Percentiles rank a stretch among this genome's conserved stretches.
These are phyloP conservation scores for Acanthamoeba castellanii DNA, from an alignment of 208 protist genomes.

Conservation along the genomic window DNA sequence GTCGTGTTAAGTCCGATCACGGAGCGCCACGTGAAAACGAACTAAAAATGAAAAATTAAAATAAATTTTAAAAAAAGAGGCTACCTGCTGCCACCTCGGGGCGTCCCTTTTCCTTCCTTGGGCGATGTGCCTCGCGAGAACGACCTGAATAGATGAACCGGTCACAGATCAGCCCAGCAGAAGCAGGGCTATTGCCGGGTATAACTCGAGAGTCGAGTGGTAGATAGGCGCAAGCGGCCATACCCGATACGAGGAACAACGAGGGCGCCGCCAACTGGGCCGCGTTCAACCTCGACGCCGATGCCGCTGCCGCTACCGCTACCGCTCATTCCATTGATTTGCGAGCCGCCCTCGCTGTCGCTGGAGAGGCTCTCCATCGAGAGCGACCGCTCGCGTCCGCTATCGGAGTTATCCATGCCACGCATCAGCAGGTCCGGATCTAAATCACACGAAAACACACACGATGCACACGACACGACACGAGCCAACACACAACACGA, in stretches of 20 bases:
- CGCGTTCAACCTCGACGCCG: not conserved
- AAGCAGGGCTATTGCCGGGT: too few relatives aligned
- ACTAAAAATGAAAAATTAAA: too few relatives aligned
- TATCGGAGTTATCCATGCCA: not conserved
- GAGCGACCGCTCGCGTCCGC: not conserved
- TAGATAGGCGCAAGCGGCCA: not conserved
- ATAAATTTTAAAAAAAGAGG: too few relatives aligned
- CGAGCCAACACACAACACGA: too few relatives aligned
- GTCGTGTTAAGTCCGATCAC: too few relatives aligned
- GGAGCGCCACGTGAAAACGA: too few relatives aligned
- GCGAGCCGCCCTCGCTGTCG: not conserved
- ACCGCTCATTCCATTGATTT: not conserved
- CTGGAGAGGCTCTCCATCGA: slow-evolving; percentile 19
- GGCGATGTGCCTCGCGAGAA: not conserved
- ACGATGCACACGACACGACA: not conserved
- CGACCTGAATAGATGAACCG: not conserved
- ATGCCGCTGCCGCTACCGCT: not conserved
- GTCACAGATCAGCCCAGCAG: too few relatives aligned
- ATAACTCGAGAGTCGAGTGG: too few relatives aligned
- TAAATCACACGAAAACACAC: not conserved
- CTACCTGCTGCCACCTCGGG: not conserved
- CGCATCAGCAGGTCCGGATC: slow-evolving; percentile 25
- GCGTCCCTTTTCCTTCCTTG: not conserved
- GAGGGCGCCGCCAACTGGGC: not conserved
- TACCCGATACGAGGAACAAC: not conserved